Evolutionary conservation across 2,329 filamentous ascomycete genomes (phyloP).

Genomic region (Bimuria novae-zelandiae): DNA sequence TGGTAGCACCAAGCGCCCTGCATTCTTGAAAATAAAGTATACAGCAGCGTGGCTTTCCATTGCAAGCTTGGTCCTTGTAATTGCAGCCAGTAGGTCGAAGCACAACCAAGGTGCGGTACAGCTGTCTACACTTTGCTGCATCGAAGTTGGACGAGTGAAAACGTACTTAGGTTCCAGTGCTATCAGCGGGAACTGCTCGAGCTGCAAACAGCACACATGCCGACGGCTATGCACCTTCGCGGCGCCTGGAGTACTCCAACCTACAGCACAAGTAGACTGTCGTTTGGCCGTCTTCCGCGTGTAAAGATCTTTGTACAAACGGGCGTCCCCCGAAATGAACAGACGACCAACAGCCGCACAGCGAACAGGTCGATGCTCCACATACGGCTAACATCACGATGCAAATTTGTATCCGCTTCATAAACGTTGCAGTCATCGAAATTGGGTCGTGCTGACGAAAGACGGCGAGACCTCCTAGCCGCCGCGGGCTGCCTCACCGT

Average conservation of each 20-base stretch:
- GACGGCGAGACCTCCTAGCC: background rate
- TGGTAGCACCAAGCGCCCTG: conserved; percentile 3
- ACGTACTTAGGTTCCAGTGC: background rate
- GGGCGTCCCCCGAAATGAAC: conserved; percentile 4
- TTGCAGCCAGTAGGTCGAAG: background rate
- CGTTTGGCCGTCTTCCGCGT: background rate
- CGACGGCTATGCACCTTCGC: conserved; percentile 2
- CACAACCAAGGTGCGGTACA: no score
- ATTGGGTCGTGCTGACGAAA: conserved; percentile 7
- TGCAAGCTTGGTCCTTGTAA: conserved; percentile 7
- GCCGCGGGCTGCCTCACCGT: conserved; percentile 1
- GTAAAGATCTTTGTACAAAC: background rate
- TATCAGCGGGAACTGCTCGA: background rate
- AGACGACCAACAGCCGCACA: background rate
- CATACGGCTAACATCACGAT: background rate
- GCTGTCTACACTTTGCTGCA: no score
- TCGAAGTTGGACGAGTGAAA: no score
- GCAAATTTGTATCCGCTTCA: background rate
- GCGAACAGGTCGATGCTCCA: background rate
- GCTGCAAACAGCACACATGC: conserved; percentile 3
- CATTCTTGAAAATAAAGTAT: background rate
- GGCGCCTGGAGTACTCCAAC: background rate
- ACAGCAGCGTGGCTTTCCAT: background rate
- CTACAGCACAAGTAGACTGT: no score
- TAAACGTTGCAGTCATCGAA: background rate